Conservation (phyloP, 73 alveolate genomes). For the Paramecium pentaurelia region DNA sequence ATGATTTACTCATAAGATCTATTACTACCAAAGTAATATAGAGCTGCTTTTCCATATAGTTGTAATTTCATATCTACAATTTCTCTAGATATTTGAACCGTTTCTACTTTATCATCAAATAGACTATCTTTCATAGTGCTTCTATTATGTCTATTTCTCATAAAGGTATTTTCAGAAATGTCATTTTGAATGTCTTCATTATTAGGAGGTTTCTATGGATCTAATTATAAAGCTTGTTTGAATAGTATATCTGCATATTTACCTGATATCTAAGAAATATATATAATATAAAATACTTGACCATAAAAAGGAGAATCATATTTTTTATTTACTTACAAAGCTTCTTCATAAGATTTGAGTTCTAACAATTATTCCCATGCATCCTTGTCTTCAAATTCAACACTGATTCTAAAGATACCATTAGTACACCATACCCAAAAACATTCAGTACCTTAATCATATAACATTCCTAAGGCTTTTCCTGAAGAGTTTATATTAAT, state of each 20-base stretch:
- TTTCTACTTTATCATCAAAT: not conserved
- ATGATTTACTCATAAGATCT: not conserved
- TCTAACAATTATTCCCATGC: constrained; percentile 10
- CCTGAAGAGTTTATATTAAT: not conserved
- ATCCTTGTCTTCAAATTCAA: constrained; percentile 31
- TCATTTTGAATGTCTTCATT: not conserved
- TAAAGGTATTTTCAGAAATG: not conserved
- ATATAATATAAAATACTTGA: not conserved
- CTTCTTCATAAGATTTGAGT: not conserved
- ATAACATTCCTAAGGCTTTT: not conserved
- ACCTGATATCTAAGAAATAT: not conserved
- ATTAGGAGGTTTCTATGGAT: not conserved
- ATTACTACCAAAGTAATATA: not conserved
- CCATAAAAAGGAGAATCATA: constrained; percentile 42
- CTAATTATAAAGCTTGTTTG: not conserved
- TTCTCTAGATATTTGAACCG: not conserved
- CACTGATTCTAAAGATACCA: not conserved
- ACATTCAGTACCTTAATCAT: constrained; percentile 27
- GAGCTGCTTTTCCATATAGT: not conserved
- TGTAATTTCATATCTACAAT: not conserved
- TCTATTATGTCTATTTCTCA: not conserved
- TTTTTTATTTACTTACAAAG: not conserved
- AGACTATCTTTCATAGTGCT: not conserved
- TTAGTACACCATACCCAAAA: constrained; percentile 6
- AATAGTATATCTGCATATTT: not conserved